phyloP scores from a whole-genome alignment of 805 yeast species.

The Clavispora phyllophila region DNA sequence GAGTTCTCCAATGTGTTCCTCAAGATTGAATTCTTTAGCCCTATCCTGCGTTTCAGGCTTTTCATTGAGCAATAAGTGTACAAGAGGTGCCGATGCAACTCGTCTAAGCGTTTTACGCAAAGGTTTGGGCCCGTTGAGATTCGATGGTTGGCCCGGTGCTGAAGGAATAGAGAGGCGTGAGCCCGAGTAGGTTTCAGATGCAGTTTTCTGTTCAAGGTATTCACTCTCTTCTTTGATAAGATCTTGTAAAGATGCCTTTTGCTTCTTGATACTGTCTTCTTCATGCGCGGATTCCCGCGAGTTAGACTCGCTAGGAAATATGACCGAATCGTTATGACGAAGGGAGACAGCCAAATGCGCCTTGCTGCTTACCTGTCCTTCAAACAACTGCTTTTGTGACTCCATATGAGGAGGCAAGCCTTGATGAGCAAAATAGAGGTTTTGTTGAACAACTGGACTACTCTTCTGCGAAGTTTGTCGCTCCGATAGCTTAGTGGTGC shows the following conservation, averaged over 20 bases:
- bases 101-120: conserved; percentile 51
- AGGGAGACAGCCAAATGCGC: conserved; percentile 29
- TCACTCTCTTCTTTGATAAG: background rate
- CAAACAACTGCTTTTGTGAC: conserved; percentile 9
- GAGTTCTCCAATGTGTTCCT: conserved; percentile 42
- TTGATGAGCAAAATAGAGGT: conserved; percentile 53
- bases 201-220: background rate
- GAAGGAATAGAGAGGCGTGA: background rate
- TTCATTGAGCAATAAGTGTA: conserved; percentile 29
- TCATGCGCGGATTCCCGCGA: background rate
- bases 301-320: conserved; percentile 8
- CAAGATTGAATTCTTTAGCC: conserved; percentile 40
- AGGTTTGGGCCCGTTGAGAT: conserved; percentile 7
- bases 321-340: conserved; percentile 36
- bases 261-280: background rate
- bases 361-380: conserved; percentile 4
- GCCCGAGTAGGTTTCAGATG: background rate
- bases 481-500: conserved; percentile 8
- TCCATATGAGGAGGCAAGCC: conserved; percentile 51
- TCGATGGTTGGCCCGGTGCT: background rate
- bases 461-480: conserved; percentile 2
- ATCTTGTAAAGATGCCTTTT: background rate
- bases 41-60: conserved; percentile 9
- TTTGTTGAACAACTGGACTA: conserved; percentile 30
- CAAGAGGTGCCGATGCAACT: conserved; percentile 83